Percentiles rank a stretch among this genome's conserved stretches.
These are phyloP conservation scores for Lactarius hatsudake DNA, from an alignment of 768 basidiomycete genomes.

Conservation along the genomic window DNA sequence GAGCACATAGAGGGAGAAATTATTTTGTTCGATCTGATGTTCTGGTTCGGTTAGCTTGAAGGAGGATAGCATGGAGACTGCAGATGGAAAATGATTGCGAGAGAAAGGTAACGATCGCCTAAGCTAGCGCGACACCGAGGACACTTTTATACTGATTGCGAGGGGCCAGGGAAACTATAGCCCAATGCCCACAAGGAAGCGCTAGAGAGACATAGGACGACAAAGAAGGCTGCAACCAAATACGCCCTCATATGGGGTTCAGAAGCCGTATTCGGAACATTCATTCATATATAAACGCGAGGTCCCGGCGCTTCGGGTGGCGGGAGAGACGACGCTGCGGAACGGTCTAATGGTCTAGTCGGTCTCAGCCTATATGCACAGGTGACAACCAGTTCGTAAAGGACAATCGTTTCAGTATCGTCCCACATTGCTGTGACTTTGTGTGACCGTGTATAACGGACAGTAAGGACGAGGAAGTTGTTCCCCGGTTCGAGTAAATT, in stretches of 20 bases:
- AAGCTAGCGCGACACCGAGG: no score
- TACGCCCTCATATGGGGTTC: neutral
- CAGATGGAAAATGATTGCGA: neutral
- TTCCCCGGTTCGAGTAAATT: neutral
- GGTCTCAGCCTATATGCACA: neutral
- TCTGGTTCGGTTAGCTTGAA: neutral
- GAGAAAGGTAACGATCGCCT: neutral
- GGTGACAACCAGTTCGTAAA: neutral
- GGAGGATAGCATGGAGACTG: neutral
- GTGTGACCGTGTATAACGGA: neutral
- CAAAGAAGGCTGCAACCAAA: neutral
- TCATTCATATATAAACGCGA: neutral
- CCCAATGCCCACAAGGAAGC: neutral
- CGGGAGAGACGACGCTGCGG: neutral
- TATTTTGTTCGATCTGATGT: neutral
- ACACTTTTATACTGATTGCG: conserved; percentile 5
- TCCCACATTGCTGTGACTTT: neutral
- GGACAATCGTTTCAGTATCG: neutral
- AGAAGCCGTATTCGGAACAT: neutral
- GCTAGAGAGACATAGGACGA: neutral
- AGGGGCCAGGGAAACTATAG: neutral
- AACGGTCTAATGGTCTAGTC: neutral
- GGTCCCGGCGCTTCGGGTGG: no score
- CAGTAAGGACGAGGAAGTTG: neutral
- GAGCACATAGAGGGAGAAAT: conserved; percentile 3